Evolutionary conservation across 169 alveolate species (phyloP).

Genomic region (Amoebophrya sp.): DNA sequence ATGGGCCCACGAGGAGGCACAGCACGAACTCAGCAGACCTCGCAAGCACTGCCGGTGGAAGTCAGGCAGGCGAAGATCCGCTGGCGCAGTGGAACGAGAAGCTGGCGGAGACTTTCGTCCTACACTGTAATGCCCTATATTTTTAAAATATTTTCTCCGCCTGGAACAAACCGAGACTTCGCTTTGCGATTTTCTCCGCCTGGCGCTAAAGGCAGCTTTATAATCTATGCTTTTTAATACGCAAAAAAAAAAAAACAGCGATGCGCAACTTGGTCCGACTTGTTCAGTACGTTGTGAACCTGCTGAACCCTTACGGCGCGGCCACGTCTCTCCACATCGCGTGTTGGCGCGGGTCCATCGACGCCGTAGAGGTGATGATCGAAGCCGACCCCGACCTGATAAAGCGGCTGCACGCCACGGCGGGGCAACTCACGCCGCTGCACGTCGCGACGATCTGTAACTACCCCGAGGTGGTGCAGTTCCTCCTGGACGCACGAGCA

Average conservation of each 20-base stretch:
- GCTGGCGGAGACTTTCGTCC: neutral
- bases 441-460: neutral
- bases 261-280: neutral
- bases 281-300: neutral
- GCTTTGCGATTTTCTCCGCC: no score
- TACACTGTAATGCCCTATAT: neutral
- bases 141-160: no score
- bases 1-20: neutral
- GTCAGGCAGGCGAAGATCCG: neutral
- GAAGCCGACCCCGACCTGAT: neutral
- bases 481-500: neutral
- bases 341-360: neutral
- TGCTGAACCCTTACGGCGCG: neutral
- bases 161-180: no score
- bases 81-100: neutral
- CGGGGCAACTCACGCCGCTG: neutral
- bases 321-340: neutral
- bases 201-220: no score
- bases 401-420: neutral
- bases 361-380: neutral
- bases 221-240: no score
- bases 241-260: neutral
- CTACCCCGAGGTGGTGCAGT: neutral
- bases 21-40: no score
- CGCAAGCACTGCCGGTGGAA: no score